A percentile compares a stretch with the other conserved stretches of the same genome.
These are phyloP conservation scores for Colletotrichum musae DNA, from an alignment of 2,329 filamentous ascomycete species.

Conservation along the genomic window DNA sequence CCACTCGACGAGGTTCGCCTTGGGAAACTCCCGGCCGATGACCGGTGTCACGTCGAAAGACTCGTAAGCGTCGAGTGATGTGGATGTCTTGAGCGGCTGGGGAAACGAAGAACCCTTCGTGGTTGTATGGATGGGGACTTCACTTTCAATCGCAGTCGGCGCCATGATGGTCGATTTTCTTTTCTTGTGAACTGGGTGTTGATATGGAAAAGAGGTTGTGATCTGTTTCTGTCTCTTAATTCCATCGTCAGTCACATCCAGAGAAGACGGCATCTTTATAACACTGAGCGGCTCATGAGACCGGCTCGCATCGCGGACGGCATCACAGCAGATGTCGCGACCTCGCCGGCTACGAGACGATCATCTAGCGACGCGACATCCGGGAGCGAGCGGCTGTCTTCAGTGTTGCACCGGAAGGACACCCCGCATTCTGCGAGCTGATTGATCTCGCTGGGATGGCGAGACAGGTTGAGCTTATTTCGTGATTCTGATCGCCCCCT, in stretches of 20 bases:
- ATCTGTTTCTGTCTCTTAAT: no score
- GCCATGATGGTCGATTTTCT: constrained; percentile 27
- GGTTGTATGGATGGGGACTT: constrained; percentile 31
- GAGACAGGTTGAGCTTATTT: constrained; percentile 33
- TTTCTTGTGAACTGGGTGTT: not conserved
- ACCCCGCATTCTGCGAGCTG: constrained; percentile 1
- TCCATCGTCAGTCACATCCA: not conserved
- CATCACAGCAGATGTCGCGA: not conserved
- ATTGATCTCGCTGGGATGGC: constrained; percentile 14
- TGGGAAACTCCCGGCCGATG: constrained; percentile 69
- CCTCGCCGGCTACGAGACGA: constrained; percentile 11
- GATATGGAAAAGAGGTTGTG: not conserved
- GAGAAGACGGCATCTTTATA: constrained; percentile 23
- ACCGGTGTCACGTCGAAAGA: constrained; percentile 66
- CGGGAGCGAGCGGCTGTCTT: not conserved
- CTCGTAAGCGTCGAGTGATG: constrained; percentile 58
- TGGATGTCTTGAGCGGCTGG: constrained; percentile 51
- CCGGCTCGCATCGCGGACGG: constrained; percentile 10
- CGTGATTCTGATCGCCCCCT: constrained; percentile 32
- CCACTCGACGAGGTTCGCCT: constrained; percentile 66
- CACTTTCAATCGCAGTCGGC: constrained; percentile 38
- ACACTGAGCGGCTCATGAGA: not conserved
- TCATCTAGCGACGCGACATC: constrained; percentile 23
- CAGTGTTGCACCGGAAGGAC: not conserved
- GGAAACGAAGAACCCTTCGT: constrained; percentile 20